Evolutionary conservation across 2,329 filamentous ascomycete species (phyloP).

Genomic region (Fusarium musae): DNA sequence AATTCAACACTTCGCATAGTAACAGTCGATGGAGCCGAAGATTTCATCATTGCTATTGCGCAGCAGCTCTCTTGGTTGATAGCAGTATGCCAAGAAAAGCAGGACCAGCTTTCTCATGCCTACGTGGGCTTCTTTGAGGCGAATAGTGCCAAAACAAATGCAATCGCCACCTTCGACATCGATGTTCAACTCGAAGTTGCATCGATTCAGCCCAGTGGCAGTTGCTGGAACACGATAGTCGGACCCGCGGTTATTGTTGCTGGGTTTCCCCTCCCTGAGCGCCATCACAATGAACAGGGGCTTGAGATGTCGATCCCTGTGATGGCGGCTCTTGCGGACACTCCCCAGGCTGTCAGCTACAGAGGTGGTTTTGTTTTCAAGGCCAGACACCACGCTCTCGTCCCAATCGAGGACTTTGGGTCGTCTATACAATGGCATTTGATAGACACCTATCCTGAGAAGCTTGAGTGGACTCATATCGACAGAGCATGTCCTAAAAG

Average conservation of each 20-base stretch:
- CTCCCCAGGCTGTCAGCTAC: background rate
- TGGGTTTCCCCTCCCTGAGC: background rate
- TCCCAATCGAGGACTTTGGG: background rate
- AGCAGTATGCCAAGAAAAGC: background rate
- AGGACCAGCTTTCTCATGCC: background rate
- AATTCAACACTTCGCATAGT: background rate
- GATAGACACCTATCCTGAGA: background rate
- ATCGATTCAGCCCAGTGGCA: rapidly evolving
- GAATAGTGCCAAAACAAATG: rapidly evolving
- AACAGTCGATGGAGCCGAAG: background rate
- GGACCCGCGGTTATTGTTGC: background rate
- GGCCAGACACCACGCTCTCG: background rate
- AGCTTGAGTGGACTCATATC: background rate
- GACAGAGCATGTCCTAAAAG: background rate
- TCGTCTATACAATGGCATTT: background rate
- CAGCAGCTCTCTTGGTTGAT: background rate
- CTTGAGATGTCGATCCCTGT: background rate
- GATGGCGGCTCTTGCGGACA: background rate
- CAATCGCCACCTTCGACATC: background rate
- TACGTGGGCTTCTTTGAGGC: background rate
- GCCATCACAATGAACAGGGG: background rate
- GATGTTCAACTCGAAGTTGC: background rate
- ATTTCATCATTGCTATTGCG: background rate
- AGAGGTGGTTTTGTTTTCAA: background rate
- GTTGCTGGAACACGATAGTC: background rate